phyloP scores from a whole-genome alignment of 1,284 basidiomycete genomes.

The Apiotrichum mycotoxinovorans region DNA sequence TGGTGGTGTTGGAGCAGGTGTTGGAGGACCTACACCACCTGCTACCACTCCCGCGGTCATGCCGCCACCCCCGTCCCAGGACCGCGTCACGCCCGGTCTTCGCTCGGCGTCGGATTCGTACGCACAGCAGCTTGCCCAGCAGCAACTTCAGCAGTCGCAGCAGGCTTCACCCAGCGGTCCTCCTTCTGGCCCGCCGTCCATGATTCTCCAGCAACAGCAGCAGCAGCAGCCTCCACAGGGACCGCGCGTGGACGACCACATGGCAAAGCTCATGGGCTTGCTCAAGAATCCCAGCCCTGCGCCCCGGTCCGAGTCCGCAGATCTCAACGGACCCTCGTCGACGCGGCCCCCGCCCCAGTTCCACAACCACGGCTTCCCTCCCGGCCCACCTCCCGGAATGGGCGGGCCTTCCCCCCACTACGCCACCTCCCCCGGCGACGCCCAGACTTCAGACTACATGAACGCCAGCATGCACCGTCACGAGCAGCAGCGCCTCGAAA shows the following conservation, averaged over 20 bases:
- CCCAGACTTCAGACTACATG: conserved; percentile 8
- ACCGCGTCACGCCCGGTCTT: not conserved
- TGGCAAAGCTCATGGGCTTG: conserved; percentile 43
- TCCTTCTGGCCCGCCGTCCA: too few species aligned
- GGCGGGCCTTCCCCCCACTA: conserved; percentile 10
- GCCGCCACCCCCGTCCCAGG: not conserved
- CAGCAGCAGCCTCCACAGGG: not conserved
- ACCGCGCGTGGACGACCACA: conserved; percentile 29
- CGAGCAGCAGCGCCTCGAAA: conserved; percentile 7
- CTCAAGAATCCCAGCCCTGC: conserved; percentile 27
- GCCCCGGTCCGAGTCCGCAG: conserved; percentile 13
- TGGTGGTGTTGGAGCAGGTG: not conserved
- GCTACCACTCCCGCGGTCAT: not conserved
- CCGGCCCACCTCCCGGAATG: conserved; percentile 16
- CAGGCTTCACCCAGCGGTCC: too few species aligned
- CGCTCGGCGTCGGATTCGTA: conserved; percentile 3
- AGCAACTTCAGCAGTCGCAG: conserved; percentile 8
- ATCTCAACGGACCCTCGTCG: conserved; percentile 1
- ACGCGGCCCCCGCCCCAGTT: conserved; percentile 5
- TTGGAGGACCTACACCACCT: not conserved
- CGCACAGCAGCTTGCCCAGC: not conserved
- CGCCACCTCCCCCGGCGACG: conserved; percentile 10
- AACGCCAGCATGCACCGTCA: conserved; percentile 5
- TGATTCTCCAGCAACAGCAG: not conserved
- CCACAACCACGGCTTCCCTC: conserved; percentile 2